Percentiles rank a stretch among this genome's conserved stretches.
phyloP scores from a whole-genome alignment of 768 basidiomycete genomes.

The Mycena maculata region DNA sequence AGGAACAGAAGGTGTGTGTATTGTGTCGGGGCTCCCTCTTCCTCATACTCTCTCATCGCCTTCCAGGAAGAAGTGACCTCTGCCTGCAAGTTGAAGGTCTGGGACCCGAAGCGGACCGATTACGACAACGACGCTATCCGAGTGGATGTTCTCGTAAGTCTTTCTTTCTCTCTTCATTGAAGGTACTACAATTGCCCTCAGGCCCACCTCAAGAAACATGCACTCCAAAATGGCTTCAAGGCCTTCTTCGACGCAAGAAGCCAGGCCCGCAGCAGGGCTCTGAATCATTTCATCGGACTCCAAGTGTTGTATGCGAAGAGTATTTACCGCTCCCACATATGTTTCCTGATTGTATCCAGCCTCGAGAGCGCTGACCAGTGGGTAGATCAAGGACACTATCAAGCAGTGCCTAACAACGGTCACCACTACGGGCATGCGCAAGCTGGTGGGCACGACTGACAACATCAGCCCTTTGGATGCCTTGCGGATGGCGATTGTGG shows the following conservation, averaged over 20 bases:
- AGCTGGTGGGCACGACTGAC: background rate
- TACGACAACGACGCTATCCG: conserved; percentile 11
- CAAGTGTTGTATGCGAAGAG: background rate
- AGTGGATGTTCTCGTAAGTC: background rate
- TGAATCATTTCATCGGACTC: background rate
- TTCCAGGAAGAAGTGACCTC: background rate
- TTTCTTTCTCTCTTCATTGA: background rate
- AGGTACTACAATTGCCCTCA: background rate
- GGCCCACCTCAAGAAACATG: background rate
- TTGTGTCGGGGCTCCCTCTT: too few relatives aligned
- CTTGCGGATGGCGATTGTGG: background rate
- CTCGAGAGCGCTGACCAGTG: background rate
- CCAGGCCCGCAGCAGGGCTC: background rate
- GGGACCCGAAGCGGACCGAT: conserved; percentile 1
- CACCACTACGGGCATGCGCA: background rate
- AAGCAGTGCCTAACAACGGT: background rate
- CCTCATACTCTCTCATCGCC: too few relatives aligned
- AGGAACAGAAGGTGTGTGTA: background rate
- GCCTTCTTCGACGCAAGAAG: background rate
- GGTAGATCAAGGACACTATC: background rate
- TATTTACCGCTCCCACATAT: background rate
- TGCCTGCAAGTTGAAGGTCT: background rate
- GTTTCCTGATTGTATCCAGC: background rate
- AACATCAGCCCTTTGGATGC: background rate
- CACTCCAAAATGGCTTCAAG: background rate